Base-by-base conservation (phyloP, 2,329 filamentous ascomycete species). In the Penicillium palitans region DNA sequence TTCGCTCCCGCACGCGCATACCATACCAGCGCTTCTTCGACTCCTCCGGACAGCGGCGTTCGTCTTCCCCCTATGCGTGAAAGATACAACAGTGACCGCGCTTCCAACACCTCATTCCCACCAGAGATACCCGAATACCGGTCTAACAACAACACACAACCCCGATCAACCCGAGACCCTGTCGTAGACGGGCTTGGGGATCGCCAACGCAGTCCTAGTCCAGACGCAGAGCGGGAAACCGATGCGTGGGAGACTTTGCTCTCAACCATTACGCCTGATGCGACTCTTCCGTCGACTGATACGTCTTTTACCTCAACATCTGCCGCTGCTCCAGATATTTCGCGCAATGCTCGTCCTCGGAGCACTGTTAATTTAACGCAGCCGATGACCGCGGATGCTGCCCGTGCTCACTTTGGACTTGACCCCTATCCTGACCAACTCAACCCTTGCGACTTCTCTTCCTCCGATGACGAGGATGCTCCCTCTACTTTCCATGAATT, bases 161-260 rank as follows among this genome's bases (percentile, higher is more conserved):
- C 53, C 27, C 60, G 65, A 47, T 40, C 66, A 21, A 58, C 54
- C 44, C 65, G 61, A 6, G 68, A 67, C 19, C 54, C 70, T 15
- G 56, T 59, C 51, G 62, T 89, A 1, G 88, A 96, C 73, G 91
- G 91, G 4, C 83, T 96, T 17, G 92, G 91, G 39, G 91, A 96
- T 74, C 89, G 92, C 58, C 85, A 91, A 62, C 86, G 91, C 66
- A 96, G 91, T 73, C 78, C 91, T n/a, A 92, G 88, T 70, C 88
- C 89, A 6, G 78, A 80, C 51, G 77, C 77, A 44, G 70, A 74
- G 39, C 66, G 77, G 54, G 81, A 79, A 40, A 83, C 85, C 61
- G 81, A 83, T 50, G 80, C 81, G 1, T 97, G 93, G 93, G 89
- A 93, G 59, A 91, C 87, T 3, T 85, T 97, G 53, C 80, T 92